Evolutionary conservation across 805 yeast species (phyloP).

Genomic region (Pichia kluyveri): DNA sequence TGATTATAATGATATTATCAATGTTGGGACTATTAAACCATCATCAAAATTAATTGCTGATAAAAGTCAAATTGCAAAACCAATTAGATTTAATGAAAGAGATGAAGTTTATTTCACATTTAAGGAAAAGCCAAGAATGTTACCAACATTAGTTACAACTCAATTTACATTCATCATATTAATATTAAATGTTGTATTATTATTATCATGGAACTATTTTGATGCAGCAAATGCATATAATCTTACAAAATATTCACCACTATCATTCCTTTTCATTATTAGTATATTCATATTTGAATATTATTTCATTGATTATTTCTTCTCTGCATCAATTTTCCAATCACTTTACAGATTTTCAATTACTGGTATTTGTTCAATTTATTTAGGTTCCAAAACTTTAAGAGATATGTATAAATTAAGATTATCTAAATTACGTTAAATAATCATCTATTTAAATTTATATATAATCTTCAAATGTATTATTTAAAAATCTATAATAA

Average conservation of each 20-base stretch:
- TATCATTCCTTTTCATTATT: constrained; percentile 28
- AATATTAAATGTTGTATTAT: constrained; percentile 32
- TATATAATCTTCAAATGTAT: constrained; percentile 33
- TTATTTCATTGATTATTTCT: constrained; percentile 48
- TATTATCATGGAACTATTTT: constrained; percentile 33
- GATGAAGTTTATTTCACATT: constrained; percentile 62
- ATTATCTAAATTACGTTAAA: constrained; percentile 19
- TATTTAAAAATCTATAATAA: constrained; percentile 48
- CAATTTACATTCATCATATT: constrained; percentile 38
- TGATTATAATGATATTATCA: constrained; percentile 1
- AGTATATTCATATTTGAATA: constrained; percentile 43
- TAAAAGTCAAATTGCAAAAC: constrained; percentile 5
- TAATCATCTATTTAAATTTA: not conserved
- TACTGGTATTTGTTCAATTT: constrained; percentile 45
- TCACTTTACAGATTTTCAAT: constrained; percentile 40
- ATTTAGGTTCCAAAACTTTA: constrained; percentile 60
- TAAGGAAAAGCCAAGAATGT: constrained; percentile 43
- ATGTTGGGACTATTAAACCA: constrained; percentile 13
- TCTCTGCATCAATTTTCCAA: constrained; percentile 50
- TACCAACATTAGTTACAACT: constrained; percentile 41
- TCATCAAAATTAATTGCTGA: constrained; percentile 9
- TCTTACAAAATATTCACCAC: constrained; percentile 27
- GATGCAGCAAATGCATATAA: constrained; percentile 30
- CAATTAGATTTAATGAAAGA: constrained; percentile 36
- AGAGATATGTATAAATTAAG: constrained; percentile 26